phyloP scores from a whole-genome alignment of 176 grass and related monocot genomes.

The Lolium multiflorum region DNA sequence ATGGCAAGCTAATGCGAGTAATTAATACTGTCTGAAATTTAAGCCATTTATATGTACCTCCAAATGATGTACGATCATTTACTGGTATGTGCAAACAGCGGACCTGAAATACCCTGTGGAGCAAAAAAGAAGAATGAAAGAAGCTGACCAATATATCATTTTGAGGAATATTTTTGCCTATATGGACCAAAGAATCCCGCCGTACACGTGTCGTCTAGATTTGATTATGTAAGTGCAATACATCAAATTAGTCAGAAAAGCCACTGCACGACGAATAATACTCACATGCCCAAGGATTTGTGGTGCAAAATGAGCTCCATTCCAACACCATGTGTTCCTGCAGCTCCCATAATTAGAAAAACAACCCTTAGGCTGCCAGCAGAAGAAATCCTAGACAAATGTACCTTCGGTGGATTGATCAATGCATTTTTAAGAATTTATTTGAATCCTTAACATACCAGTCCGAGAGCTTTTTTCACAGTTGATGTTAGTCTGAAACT shows the following conservation, averaged over 20 bases:
- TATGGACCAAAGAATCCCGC: background rate
- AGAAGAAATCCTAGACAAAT: background rate
- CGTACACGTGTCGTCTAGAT: background rate
- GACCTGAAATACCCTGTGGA: slow-evolving; percentile 72
- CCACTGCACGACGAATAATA: background rate
- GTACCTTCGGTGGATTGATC: background rate
- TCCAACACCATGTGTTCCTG: slow-evolving; percentile 81
- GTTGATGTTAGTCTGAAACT: too few relatives aligned
- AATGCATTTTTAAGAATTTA: background rate
- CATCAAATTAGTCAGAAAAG: background rate
- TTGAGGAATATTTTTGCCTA: background rate
- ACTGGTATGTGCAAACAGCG: slow-evolving; percentile 81
- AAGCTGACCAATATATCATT: background rate
- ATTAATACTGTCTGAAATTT: background rate
- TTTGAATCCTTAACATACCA: too few relatives aligned
- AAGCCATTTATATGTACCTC: slow-evolving; percentile 43
- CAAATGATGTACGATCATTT: slow-evolving; percentile 77
- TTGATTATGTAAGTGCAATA: background rate
- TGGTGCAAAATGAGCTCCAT: slow-evolving; percentile 87
- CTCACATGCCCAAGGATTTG: slow-evolving; percentile 87
- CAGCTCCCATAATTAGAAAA: background rate
- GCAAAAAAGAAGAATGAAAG: background rate
- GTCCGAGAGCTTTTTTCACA: too few relatives aligned
- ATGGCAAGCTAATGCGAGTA: background rate
- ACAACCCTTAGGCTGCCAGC: background rate